Evolutionary conservation across 139 green algal species (phyloP), one percentile per base, ranked within the genome.

Genomic region (Chlorella sp.): DNA sequence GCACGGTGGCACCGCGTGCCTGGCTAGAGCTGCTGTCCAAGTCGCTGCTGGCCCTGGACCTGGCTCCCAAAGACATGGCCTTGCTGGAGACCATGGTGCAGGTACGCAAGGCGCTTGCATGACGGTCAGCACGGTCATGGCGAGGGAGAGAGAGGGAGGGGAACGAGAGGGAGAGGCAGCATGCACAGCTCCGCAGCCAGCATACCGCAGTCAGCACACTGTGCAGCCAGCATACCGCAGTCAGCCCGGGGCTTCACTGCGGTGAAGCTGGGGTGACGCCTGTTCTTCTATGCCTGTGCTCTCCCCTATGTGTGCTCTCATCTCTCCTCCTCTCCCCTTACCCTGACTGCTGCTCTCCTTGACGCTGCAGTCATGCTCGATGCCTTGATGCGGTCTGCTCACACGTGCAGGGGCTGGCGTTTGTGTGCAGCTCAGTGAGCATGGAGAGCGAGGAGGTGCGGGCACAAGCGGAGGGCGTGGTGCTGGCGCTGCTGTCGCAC

Each of bases 401-500:
- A 55, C 17, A 24, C 17, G 42, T 67, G 65, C 65, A 71, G 65
- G 65, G 65, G 2, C 49, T 80, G 30, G 75, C 75, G 31, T 33
- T 71, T 20, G 65, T 70, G 49, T 80, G 68, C 66, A 35, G 68
- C 33, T 55, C 59, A 36, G 35, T 32, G 35, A 66, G 69, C 60
- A 6, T 59, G 61, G 42, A 35, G 49, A 36, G 42, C 27, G 31
- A 42, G 49, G 49, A 27, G 60, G 29, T 69, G 31, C 35, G 42
- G 24, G n/a, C 49, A 22, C 67, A 75, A 65, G 69, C 72, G 24
- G 70, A 78, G 70, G 63, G 2, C 1, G 27, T 74, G 31, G 64
- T 77, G 59, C 67, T 81, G 65, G 3, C 3, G 29, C 71, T 81
- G 30, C 71, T 81, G 59, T 66, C 71, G 27, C 73, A 83, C 42